Percentiles rank a stretch among this genome's conserved stretches.
Conservation (phyloP, 495 filamentous ascomycete species). For the Lasiosphaeriaceae sp. region DNA sequence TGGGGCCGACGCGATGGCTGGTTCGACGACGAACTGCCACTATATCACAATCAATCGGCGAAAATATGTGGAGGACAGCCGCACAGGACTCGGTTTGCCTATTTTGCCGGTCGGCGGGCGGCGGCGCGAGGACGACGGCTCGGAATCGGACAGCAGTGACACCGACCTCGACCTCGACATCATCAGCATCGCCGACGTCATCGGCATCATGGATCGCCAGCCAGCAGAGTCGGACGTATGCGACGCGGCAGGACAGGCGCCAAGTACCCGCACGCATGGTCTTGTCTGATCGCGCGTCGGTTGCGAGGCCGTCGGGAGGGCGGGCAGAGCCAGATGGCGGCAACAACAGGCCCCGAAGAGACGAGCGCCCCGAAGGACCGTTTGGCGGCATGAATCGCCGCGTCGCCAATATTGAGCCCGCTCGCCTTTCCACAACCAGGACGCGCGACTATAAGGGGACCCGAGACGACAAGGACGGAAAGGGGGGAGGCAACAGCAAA, state of each 20-base stretch:
- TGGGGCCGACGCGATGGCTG: not conserved
- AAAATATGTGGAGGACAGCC: constrained; percentile 32
- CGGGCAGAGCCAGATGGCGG: not conserved
- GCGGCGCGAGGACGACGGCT: constrained; percentile 9
- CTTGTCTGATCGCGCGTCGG: not conserved
- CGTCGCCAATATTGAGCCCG: constrained; percentile 50
- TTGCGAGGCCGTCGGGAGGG: not conserved
- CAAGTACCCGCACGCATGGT: constrained; percentile 38
- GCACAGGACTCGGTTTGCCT: constrained; percentile 31
- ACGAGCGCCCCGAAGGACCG: constrained; percentile 48
- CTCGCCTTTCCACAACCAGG: constrained; percentile 18
- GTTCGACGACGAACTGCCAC: not conserved
- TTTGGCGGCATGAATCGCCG: constrained; percentile 79
- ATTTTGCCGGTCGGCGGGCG: constrained; percentile 26
- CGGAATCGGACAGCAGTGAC: not conserved
- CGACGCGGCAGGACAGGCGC: constrained; percentile 27
- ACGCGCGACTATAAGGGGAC: constrained; percentile 26
- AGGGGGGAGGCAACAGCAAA: no score
- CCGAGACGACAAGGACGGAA: constrained; percentile 25
- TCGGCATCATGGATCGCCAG: constrained; percentile 28
- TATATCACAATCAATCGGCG: not conserved
- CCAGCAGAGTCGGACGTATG: constrained; percentile 21
- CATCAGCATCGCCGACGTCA: not conserved
- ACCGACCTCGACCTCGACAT: not conserved
- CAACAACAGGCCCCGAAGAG: constrained; percentile 34